Base-by-base conservation (phyloP, 108 stramenopile species). In the Parmales sp. region DNA sequence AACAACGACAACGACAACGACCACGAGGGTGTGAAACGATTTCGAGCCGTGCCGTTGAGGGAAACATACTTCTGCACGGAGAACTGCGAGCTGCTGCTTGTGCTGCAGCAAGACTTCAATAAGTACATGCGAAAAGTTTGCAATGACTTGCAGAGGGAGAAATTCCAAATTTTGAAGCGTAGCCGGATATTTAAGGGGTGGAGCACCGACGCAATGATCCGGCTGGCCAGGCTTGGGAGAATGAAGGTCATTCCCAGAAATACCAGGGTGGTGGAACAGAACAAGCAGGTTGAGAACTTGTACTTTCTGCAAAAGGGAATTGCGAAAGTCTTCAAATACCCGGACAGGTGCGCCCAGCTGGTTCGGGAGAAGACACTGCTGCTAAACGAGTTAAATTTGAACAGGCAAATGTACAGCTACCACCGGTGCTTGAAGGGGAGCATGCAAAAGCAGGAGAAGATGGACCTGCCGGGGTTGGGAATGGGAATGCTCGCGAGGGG, bases 161-260 rank as follows among this genome's bases (percentile, higher is more conserved):
- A 60, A 34, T 60, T 60, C 54, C 13, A 13, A 13, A 34, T 34
- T 4, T 6, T 60, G 29, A 60, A 60, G 26, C 29, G 54, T 28
- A 60, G 54, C 54, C 29, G 18, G 0, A 60, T 60, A 13, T 60
- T 60, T 34, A 60, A 60, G 54, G 54, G 54, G 5, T 60, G 54
- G 54, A 60, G 13, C 9, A 60, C 54, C 54, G 54, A 60, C 54
- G 54, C n/a, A 4, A 60, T 60, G 31, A 34, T 60, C 29, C 4
- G 54, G 54, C 54, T 60, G 3, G 54, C 54, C 9, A 60, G 54
- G 54, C 29, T 60, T 28, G 31, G n/a, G 8, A 60, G 54, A 16
- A 60, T 60, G 54, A 34, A 34, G 26, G 16, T 16, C 29, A 60
- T 60, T 31, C 28, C 25, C 4, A 60, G 54, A 16, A 60, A 60